Evolutionary conservation across 441 rosid genomes (phyloP), one percentile per base, ranked within the genome.

Genomic region (Populus trichocarpa): DNA sequence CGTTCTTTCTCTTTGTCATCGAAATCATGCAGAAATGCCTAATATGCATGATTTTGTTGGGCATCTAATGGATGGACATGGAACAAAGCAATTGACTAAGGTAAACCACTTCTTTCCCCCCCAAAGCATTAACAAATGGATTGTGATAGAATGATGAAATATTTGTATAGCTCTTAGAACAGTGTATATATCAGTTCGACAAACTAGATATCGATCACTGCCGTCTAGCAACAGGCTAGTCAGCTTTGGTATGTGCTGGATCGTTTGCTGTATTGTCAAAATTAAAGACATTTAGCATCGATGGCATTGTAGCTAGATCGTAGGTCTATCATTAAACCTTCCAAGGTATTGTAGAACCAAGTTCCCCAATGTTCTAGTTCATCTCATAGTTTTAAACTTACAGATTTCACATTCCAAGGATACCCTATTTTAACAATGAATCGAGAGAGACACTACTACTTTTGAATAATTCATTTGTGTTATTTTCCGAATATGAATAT

Each of bases 21-120:
- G 18, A 22, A 46, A 64, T 80, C 68, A 3, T 78, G 86, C 82
- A 88, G 91, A 81, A 69, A 82, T 61, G 20, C 40, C 81, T 59
- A 69, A 64, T n/a, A 72, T 65, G 10, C 64, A 75, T 46, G 87
- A 79, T 75, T 36, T 70, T 72, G 38, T 53, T 4, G 77, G 53
- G 18, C 81, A 32, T 42, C 70, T 67, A 63, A 64, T 25, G 10
- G 82, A 63, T 70, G 76, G 79, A 70, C 73, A 79, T 5, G 77
- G 76, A 75, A 76, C 30, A 38, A 67, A 18, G 70, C 85, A 69
- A 50, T 75, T 12, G 13, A 42, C 83, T 20, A 77, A 35, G 87
- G 90, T 85, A 81, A 79, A 78, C 13, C 33, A 18, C 50, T 66
- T 66, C 13, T 3, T 4, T 12, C 5, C 2, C 5, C 69, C 18